These are phyloP conservation scores for Cyclotella baltica DNA, from an alignment of 108 stramenopile species.

Conservation along the genomic window DNA sequence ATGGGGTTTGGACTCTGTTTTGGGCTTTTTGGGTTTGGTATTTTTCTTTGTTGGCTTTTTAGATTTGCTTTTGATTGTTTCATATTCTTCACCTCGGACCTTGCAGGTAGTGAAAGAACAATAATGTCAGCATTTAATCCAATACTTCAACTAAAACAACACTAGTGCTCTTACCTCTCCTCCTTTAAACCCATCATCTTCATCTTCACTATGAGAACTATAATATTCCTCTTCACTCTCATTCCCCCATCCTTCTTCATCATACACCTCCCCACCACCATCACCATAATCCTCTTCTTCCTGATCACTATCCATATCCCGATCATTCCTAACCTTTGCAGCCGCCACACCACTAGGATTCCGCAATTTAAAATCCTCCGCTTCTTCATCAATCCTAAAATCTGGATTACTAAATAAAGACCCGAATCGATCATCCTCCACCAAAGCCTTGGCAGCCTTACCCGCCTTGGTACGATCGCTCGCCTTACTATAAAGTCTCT, in stretches of 20 bases:
- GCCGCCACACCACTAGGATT: slow-evolving; percentile 93
- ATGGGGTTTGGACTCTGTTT: slow-evolving; percentile 65
- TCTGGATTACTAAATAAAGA: slow-evolving; percentile 92
- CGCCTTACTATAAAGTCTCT: slow-evolving; percentile 73
- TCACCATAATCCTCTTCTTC: slow-evolving; percentile 56
- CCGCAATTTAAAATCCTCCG: slow-evolving; percentile 92
- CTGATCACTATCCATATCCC: slow-evolving; percentile 88
- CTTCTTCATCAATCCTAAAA: slow-evolving; percentile 96
- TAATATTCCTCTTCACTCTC: slow-evolving; percentile 55
- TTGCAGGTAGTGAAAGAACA: neutral
- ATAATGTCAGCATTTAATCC: neutral
- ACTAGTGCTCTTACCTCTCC: slow-evolving; percentile 61
- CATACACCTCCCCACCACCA: slow-evolving; percentile 45
- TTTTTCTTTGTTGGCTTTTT: slow-evolving; percentile 43
- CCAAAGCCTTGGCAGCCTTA: slow-evolving; percentile 72
- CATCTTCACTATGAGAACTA: slow-evolving; percentile 58
- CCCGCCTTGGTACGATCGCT: slow-evolving; percentile 74
- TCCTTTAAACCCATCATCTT: slow-evolving; percentile 86
- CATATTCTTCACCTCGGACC: slow-evolving; percentile 79
- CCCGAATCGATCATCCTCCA: slow-evolving; percentile 96
- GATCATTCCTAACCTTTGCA: slow-evolving; percentile 64
- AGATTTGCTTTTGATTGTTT: slow-evolving; percentile 47
- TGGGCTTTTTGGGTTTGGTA: slow-evolving; percentile 14
- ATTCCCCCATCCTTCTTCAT: slow-evolving; percentile 45
- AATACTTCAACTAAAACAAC: neutral